A percentile compares a stretch with the other conserved stretches of the same genome.
phyloP scores from a whole-genome alignment of 164 flowering plant genomes.

The Tinospora cordifolia region DNA sequence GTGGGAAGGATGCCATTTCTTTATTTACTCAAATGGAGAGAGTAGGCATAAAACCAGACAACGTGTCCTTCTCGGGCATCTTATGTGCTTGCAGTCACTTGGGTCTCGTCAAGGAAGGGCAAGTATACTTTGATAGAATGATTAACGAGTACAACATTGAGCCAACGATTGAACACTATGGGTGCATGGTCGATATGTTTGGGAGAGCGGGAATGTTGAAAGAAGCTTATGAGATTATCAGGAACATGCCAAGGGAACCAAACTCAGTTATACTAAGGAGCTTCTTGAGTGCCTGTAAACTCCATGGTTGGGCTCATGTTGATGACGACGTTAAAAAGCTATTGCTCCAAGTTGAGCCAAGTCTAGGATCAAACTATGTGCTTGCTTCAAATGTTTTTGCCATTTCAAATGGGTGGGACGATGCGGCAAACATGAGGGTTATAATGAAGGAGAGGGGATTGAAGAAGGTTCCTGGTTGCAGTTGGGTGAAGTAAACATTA shows the following conservation, averaged over 20 bases:
- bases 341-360: conserved; percentile 40
- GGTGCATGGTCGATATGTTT: conserved; percentile 56
- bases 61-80: conserved; percentile 34
- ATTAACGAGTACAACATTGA: conserved; percentile 25
- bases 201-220: conserved; percentile 52
- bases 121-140: conserved; percentile 36
- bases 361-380: conserved; percentile 49
- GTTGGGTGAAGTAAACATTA: conserved; percentile 31
- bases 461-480: conserved; percentile 45
- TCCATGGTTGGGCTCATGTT: conserved; percentile 24
- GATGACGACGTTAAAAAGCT: conserved; percentile 30
- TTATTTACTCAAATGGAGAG: conserved; percentile 40
- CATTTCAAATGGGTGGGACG: conserved; percentile 28
- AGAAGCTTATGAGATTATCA: conserved; percentile 39
- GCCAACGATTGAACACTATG: conserved; percentile 57
- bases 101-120: conserved; percentile 40
- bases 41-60: conserved; percentile 36
- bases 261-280: conserved; percentile 47
- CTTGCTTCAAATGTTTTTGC: conserved; percentile 39
- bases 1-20: conserved; percentile 33
- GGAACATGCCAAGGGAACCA: conserved; percentile 46
- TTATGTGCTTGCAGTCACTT: conserved; percentile 53
- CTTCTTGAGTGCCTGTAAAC: conserved; percentile 42
- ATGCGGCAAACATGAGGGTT: conserved; percentile 28
- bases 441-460: conserved; percentile 41